A percentile compares a stretch with the other conserved stretches of the same genome.
phyloP scores from a whole-genome alignment of 2,329 filamentous ascomycete species.

The Alternaria arbusti region DNA sequence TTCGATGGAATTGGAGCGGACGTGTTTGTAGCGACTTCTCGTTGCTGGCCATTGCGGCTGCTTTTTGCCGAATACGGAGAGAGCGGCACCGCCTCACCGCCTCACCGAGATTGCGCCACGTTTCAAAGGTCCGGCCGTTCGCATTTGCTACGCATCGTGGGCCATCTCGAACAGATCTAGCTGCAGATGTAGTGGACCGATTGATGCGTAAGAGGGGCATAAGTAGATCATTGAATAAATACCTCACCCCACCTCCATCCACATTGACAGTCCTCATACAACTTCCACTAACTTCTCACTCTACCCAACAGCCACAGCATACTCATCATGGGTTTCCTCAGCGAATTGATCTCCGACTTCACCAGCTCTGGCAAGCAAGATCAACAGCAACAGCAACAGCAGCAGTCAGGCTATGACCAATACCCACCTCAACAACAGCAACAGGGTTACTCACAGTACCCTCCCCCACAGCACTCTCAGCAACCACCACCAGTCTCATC shows the following conservation, averaged over 20 bases:
- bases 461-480: slow-evolving; percentile 16
- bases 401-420: slow-evolving; percentile 7
- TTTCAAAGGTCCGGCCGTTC: slow-evolving; percentile 8
- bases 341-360: slow-evolving; percentile 25
- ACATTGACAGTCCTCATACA: background rate
- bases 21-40: background rate
- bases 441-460: slow-evolving; percentile 12
- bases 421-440: slow-evolving; percentile 7
- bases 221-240: slow-evolving; percentile 13
- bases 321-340: slow-evolving; percentile 28
- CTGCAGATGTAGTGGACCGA: slow-evolving; percentile 1
- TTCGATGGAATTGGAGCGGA: background rate
- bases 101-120: slow-evolving; percentile 11
- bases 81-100: slow-evolving; percentile 10
- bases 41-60: background rate
- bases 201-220: background rate
- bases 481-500: slow-evolving; percentile 34
- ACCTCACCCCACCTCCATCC: slow-evolving; percentile 1
- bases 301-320: background rate
- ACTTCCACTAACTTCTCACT: background rate
- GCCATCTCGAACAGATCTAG: slow-evolving; percentile 4
- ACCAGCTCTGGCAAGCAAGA: slow-evolving; percentile 9
- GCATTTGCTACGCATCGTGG: slow-evolving; percentile 8
- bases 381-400: slow-evolving; percentile 2
- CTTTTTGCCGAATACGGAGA: background rate